phyloP scores from a whole-genome alignment of 2,329 filamentous ascomycete species.

The Cladosporium sp. region DNA sequence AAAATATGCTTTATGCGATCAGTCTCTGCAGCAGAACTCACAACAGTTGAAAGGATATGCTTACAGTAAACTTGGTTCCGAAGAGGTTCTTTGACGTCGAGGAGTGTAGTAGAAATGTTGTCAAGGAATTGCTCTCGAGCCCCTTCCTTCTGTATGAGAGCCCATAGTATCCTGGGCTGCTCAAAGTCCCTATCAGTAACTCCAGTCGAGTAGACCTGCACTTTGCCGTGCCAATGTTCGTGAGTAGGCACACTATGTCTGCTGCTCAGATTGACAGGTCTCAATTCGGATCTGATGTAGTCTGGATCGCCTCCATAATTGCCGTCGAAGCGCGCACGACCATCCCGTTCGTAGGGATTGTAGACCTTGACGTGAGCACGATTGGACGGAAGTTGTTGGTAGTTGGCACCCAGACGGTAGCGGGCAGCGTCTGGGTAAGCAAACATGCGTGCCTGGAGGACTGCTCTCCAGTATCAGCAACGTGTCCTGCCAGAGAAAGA shows the following conservation, averaged over 20 bases:
- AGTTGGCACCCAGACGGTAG: constrained; percentile 46
- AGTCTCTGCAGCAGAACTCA: not conserved
- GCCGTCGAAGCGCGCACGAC: constrained; percentile 30
- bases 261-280: constrained; percentile 21
- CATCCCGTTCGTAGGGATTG: constrained; percentile 37
- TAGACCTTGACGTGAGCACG: constrained; percentile 18
- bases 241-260: constrained; percentile 7
- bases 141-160: constrained; percentile 27
- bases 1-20: not conserved
- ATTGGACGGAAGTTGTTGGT: constrained; percentile 38
- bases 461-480: constrained; percentile 25
- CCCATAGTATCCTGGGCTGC: constrained; percentile 48
- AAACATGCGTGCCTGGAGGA: constrained; percentile 60
- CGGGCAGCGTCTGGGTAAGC: constrained; percentile 38
- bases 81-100: not conserved
- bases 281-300: constrained; percentile 37
- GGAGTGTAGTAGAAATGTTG: constrained; percentile 19
- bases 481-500: no score
- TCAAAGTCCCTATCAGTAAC: constrained; percentile 49
- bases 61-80: not conserved
- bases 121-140: constrained; percentile 28
- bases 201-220: constrained; percentile 27
- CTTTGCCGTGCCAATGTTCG: constrained; percentile 24
- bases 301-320: constrained; percentile 47
- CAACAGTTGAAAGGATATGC: not conserved